Conservation (phyloP, 2,329 filamentous ascomycete species). For the Cladophialophora bantiana region DNA sequence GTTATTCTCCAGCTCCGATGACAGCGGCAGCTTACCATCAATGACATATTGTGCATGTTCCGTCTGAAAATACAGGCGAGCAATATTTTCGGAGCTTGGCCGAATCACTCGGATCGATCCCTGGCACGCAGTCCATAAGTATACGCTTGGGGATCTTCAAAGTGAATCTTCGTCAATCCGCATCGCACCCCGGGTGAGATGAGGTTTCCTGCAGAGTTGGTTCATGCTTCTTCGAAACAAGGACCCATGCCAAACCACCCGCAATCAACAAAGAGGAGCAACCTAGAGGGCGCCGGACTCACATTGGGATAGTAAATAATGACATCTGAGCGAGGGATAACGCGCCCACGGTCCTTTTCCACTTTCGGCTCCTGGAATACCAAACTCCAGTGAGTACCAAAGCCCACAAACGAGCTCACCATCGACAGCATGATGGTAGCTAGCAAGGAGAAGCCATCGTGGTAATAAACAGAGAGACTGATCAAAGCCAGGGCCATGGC, state of each 20-base stretch:
- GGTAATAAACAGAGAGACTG: slow-evolving; percentile 59
- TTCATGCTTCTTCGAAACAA: not conserved
- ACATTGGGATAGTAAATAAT: slow-evolving; percentile 65
- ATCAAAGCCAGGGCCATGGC: slow-evolving; percentile 64
- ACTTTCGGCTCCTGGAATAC: slow-evolving; percentile 59
- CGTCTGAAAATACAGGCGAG: slow-evolving; percentile 68
- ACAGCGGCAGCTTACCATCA: slow-evolving; percentile 30
- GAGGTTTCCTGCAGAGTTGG: not conserved
- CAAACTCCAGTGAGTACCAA: slow-evolving; percentile 66
- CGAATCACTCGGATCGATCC: slow-evolving; percentile 64
- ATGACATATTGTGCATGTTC: slow-evolving; percentile 67
- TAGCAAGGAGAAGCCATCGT: slow-evolving; percentile 61
- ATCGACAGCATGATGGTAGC: slow-evolving; percentile 61
- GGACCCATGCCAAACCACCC: not conserved
- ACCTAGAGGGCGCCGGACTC: not conserved
- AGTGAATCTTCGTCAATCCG: not conserved
- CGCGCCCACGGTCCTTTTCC: slow-evolving; percentile 41
- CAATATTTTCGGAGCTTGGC: slow-evolving; percentile 66
- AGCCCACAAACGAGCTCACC: slow-evolving; percentile 62
- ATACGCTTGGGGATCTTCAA: not conserved
- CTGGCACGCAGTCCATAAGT: not conserved
- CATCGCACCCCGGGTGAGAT: not conserved
- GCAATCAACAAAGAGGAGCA: not conserved
- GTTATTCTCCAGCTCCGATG: slow-evolving; percentile 42
- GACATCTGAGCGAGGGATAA: slow-evolving; percentile 65